Conservation (phyloP, 192 early-diverging fungal species). For the Entophlyctis luteolus region DNA sequence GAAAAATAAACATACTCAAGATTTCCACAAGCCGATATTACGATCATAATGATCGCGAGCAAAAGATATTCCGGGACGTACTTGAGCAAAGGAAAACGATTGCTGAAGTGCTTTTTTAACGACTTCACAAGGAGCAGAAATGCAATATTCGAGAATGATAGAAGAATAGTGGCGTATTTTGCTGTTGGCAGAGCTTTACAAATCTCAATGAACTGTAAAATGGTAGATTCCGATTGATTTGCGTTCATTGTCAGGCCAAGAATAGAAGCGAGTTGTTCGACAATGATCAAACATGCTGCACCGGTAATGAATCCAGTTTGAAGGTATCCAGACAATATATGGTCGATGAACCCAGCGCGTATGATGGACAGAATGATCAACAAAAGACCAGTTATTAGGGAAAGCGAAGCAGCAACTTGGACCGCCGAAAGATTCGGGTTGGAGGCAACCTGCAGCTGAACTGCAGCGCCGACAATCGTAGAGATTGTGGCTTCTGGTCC, state of each 20-base stretch:
- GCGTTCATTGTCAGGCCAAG: slow-evolving; percentile 16
- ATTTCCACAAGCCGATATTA: slow-evolving; percentile 19
- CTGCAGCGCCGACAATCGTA: slow-evolving; percentile 13
- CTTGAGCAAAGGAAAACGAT: neutral
- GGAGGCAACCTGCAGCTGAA: neutral
- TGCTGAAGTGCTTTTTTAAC: slow-evolving; percentile 19
- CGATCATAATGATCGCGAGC: slow-evolving; percentile 32
- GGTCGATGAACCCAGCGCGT: slow-evolving; percentile 44
- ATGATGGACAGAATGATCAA: slow-evolving; percentile 27
- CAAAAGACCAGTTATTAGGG: slow-evolving; percentile 34
- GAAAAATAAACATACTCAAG: neutral
- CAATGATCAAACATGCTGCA: slow-evolving; percentile 35
- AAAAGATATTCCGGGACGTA: slow-evolving; percentile 30
- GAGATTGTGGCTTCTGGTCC: slow-evolving; percentile 18
- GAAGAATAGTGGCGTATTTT: neutral
- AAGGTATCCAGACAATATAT: slow-evolving; percentile 39
- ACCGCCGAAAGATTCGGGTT: slow-evolving; percentile 12
- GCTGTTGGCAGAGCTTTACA: neutral
- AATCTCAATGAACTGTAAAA: slow-evolving; percentile 12
- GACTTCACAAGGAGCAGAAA: slow-evolving; percentile 20
- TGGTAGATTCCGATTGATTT: slow-evolving; percentile 4
- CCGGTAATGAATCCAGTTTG: slow-evolving; percentile 24
- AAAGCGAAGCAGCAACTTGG: slow-evolving; percentile 28
- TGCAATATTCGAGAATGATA: slow-evolving; percentile 11
- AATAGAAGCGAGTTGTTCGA: slow-evolving; percentile 36